Evolutionary conservation across 345 rosid genomes (phyloP), one percentile per base, ranked within the genome.

Genomic region (Mallotus nudiflorus): DNA sequence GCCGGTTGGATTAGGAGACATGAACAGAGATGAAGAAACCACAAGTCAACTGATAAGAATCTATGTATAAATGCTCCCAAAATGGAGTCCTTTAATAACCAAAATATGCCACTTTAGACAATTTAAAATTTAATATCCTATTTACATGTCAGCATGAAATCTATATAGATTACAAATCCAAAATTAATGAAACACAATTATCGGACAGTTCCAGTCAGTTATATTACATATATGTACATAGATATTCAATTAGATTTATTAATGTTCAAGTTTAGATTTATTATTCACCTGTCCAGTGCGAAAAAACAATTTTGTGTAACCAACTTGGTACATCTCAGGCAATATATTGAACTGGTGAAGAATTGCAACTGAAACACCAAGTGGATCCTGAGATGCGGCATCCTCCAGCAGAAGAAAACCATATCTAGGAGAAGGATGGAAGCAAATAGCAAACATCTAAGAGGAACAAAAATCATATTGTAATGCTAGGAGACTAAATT

Each of bases 271-370:
- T n/a, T n/a, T n/a, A n/a, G n/a, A n/a, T n/a, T n/a, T n/a, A 51
- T 37, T 55, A 29, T 71, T 74, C 49, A 95, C 99, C 99, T 95
- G 99, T 60, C 98, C 99, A 9, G 98, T 82, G 55, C 99, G 93
- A 79, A 95, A 92, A 85, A 95, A 95, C 75, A 95, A 77, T 68
- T 95, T 95, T 33, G 98, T 95, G 83, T 92, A 95, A 73, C 99
- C 98, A 82, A 92, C 99, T 89, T 92, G 98, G 81, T 92, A 92
- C 98, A 95, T 92, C 87, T 95, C 99, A 2, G 98, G 98, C 84
- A 90, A 85, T 72, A 95, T 90, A 75, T 88, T 85, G 63, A 95
- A 92, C 77, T 95, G 99, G 79, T 95, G 98, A 79, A 95, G 99
- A 77, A 95, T 95, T 45, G 99, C 99, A 78, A 95, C 97, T 33